phyloP scores from a whole-genome alignment of 768 basidiomycete species.

The Leccinum obscurum region DNA sequence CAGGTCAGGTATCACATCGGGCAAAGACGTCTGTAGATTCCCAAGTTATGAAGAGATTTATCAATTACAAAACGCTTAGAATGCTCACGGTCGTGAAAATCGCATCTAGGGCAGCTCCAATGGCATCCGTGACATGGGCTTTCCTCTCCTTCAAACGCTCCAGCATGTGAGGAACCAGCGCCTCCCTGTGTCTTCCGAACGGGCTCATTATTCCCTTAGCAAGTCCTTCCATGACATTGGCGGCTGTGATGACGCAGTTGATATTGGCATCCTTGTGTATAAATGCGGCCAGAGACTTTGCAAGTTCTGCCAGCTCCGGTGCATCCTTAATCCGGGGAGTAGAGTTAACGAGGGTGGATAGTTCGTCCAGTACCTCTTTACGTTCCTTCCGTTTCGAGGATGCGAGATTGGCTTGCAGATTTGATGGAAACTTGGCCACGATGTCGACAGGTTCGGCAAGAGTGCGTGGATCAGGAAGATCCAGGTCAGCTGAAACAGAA shows the following conservation, averaged over 20 bases:
- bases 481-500: slow-evolving; percentile 39
- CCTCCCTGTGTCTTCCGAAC: slow-evolving; percentile 75
- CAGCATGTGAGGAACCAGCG: slow-evolving; percentile 73
- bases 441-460: slow-evolving; percentile 84
- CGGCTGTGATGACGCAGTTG: slow-evolving; percentile 89
- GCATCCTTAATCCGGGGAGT: slow-evolving; percentile 80
- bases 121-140: slow-evolving; percentile 82
- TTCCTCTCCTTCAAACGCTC: slow-evolving; percentile 96
- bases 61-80: slow-evolving; percentile 5
- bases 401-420: slow-evolving; percentile 69
- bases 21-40: slow-evolving; percentile 61
- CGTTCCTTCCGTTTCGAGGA: slow-evolving; percentile 99
- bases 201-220: slow-evolving; percentile 76
- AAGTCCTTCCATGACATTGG: slow-evolving; percentile 80
- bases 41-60: slow-evolving; percentile 1
- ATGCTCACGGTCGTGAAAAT: slow-evolving; percentile 75
- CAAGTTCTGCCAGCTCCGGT: slow-evolving; percentile 72
- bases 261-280: slow-evolving; percentile 92
- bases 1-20: slow-evolving; percentile 50
- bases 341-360: slow-evolving; percentile 65
- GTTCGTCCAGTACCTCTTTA: slow-evolving; percentile 86
- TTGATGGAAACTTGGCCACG: slow-evolving; percentile 68
- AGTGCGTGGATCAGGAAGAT: slow-evolving; percentile 71
- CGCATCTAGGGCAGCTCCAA: slow-evolving; percentile 87
- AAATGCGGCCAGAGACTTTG: slow-evolving; percentile 73